phyloP scores from a whole-genome alignment of 306 rosid genomes.

The Fragaria nilgerrensis region DNA sequence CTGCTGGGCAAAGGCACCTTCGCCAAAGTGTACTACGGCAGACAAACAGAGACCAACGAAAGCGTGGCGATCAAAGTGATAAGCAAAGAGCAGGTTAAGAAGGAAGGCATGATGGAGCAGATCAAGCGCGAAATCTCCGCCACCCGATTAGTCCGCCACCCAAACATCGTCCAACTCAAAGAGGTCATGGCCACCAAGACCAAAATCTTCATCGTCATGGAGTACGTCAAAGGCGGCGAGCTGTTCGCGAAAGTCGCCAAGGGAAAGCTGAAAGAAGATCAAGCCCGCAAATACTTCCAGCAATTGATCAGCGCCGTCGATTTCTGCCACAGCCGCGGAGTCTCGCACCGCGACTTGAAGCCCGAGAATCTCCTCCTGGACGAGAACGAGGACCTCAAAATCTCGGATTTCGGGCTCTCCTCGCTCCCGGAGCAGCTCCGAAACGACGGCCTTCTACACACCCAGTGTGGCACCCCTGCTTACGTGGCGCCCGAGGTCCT shows the following conservation, averaged over 20 bases:
- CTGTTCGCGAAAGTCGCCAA: conserved; percentile 66
- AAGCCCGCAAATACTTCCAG: conserved; percentile 65
- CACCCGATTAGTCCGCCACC: conserved; percentile 66
- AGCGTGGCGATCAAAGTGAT: conserved; percentile 75
- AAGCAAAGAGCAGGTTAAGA: conserved; percentile 57
- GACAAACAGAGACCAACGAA: conserved; percentile 41
- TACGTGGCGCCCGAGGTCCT: conserved; percentile 77
- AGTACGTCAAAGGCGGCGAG: conserved; percentile 76
- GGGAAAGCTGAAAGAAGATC: conserved; percentile 61
- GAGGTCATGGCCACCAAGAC: conserved; percentile 83
- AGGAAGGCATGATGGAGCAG: conserved; percentile 75
- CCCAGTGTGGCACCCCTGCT: conserved; percentile 90
- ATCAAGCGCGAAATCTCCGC: conserved; percentile 73
- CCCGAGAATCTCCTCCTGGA: conserved; percentile 75
- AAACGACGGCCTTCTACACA: conserved; percentile 68
- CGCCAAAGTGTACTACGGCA: conserved; percentile 73
- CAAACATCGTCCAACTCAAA: conserved; percentile 62
- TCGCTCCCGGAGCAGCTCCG: conserved; percentile 70
- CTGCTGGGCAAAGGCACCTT: conserved; percentile 74
- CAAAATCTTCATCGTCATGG: conserved; percentile 75
- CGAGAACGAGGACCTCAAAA: conserved; percentile 60
- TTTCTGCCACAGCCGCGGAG: conserved; percentile 80
- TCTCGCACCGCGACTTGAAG: conserved; percentile 76
- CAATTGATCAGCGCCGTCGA: conserved; percentile 72
- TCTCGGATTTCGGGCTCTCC: conserved; percentile 76